These are phyloP conservation scores for Trichaptum fuscoviolaceum DNA, from an alignment of 768 basidiomycete species.

Conservation along the genomic window DNA sequence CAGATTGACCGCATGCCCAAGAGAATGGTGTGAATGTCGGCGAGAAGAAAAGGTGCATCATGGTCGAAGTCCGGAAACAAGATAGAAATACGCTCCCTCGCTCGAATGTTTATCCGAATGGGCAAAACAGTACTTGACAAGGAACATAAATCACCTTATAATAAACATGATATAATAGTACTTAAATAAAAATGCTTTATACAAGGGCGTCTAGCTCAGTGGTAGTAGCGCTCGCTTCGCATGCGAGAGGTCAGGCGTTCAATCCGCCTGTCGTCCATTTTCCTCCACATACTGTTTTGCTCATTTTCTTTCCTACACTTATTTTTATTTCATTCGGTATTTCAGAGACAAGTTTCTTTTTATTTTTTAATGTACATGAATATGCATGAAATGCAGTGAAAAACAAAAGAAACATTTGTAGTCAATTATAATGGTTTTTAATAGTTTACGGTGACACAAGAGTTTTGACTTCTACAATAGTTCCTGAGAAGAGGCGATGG, in stretches of 20 bases:
- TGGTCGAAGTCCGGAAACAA: background rate
- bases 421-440: no score
- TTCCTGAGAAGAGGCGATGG: background rate
- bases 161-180: no score
- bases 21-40: background rate
- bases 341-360: no score
- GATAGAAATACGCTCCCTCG: background rate
- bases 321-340: no score
- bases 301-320: no score
- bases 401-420: no score
- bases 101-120: background rate
- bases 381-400: no score
- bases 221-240: constrained; percentile 1
- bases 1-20: background rate
- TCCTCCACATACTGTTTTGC: no score
- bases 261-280: constrained; percentile 1
- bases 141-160: no score
- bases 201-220: background rate
- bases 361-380: no score
- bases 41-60: background rate
- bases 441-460: background rate
- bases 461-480: background rate
- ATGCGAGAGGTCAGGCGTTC: constrained; percentile 1
- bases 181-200: background rate
- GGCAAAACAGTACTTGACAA: background rate